Evolutionary conservation across 2,329 filamentous ascomycete genomes (phyloP).

Genomic region (Xylariaceae sp.): DNA sequence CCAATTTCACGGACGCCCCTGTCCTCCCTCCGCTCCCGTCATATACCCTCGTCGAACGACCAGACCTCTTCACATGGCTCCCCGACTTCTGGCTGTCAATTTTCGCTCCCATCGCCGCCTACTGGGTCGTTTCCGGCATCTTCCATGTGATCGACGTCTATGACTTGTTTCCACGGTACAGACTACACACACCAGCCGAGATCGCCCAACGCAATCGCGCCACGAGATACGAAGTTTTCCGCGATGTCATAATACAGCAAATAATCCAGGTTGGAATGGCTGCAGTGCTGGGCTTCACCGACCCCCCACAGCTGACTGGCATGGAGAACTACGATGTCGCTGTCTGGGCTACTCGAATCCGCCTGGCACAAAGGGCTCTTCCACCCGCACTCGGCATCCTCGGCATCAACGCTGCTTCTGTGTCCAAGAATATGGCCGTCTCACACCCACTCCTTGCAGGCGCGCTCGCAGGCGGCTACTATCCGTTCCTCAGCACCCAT

Average conservation of each 20-base stretch:
- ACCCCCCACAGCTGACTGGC: conserved; percentile 69
- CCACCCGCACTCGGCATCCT: conserved; percentile 66
- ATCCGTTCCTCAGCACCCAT: conserved; percentile 64
- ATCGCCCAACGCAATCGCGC: conserved; percentile 84
- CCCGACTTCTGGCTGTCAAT: conserved; percentile 78
- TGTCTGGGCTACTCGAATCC: conserved; percentile 80
- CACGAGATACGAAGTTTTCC: conserved; percentile 76
- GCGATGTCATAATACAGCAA: conserved; percentile 90
- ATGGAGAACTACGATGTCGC: conserved; percentile 82
- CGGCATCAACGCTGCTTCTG: conserved; percentile 69
- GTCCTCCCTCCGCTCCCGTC: conserved; percentile 79
- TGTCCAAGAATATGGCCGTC: conserved; percentile 70
- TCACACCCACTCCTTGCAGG: conserved; percentile 72
- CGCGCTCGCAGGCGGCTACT: conserved; percentile 73
- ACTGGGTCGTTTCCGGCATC: conserved; percentile 81
- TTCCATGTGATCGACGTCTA: conserved; percentile 85
- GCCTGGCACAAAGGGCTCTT: conserved; percentile 73
- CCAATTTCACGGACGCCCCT: conserved; percentile 51
- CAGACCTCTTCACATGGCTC: conserved; percentile 70
- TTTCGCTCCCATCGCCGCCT: conserved; percentile 72
- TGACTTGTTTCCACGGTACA: conserved; percentile 85
- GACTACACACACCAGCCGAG: conserved; percentile 91
- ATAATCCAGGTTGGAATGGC: conserved; percentile 77
- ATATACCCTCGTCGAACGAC: conserved; percentile 68
- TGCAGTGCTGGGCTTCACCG: conserved; percentile 62